Evolutionary conservation across 352 stramenopile genomes (phyloP).

Genomic region (Pythium guiyangense): DNA sequence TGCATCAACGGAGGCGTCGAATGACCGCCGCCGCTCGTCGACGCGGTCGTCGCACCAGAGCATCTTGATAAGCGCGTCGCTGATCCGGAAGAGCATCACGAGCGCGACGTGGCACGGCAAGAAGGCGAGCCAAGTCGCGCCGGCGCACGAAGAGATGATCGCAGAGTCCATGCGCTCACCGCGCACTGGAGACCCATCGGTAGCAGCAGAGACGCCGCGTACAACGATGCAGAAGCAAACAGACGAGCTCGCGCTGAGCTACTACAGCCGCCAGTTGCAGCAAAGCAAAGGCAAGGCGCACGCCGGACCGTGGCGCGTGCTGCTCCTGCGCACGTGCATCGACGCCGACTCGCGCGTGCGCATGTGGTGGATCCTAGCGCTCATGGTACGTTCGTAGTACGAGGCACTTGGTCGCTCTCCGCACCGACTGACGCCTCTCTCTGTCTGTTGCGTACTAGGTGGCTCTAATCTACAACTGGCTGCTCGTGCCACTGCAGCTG

Average conservation of each 20-base stretch:
- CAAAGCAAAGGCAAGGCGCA: background rate
- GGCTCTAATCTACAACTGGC: conserved; percentile 32
- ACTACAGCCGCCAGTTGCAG: conserved; percentile 1
- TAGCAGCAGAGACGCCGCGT: background rate
- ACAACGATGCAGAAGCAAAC: background rate
- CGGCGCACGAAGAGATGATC: background rate
- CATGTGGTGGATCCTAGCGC: conserved; percentile 40
- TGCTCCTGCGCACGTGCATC: conserved; percentile 27
- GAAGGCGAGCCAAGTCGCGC: conserved; percentile 6
- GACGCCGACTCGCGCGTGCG: conserved; percentile 39
- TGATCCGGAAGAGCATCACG: conserved; percentile 4
- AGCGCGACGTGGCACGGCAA: background rate
- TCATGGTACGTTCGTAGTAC: conserved; percentile 15
- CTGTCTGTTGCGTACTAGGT: background rate
- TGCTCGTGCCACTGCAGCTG: conserved; percentile 44
- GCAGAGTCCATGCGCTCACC: background rate
- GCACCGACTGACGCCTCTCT: too few relatives aligned
- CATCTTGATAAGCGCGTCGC: background rate
- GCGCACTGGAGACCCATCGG: background rate
- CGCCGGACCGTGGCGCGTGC: background rate
- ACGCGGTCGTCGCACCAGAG: background rate
- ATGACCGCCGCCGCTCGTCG: background rate
- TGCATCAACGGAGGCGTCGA: background rate
- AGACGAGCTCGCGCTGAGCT: conserved; percentile 1
- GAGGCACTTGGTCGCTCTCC: too few relatives aligned